phyloP scores from a whole-genome alignment of 176 grass and related monocot species.

The Oryza australiensis region DNA sequence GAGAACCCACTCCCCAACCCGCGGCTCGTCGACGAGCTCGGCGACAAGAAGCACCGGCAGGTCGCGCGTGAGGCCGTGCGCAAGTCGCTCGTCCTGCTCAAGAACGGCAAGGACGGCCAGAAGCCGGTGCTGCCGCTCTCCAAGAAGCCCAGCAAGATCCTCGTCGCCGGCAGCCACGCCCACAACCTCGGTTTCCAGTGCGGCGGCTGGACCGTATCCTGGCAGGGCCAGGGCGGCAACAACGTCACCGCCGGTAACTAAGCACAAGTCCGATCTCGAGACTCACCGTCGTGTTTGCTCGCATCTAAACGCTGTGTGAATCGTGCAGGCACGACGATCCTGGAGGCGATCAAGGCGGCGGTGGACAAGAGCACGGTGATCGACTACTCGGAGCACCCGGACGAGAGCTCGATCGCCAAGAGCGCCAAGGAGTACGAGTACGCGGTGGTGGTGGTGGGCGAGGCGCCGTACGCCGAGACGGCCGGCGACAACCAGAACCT shows the following conservation, averaged over 20 bases:
- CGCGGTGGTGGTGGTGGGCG: slow-evolving; percentile 59
- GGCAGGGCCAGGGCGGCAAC: slow-evolving; percentile 73
- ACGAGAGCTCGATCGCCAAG: slow-evolving; percentile 42
- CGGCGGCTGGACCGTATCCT: slow-evolving; percentile 70
- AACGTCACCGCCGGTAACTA: slow-evolving; percentile 63
- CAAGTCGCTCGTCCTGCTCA: slow-evolving; percentile 80
- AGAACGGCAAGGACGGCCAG: slow-evolving; percentile 57
- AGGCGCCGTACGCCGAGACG: slow-evolving; percentile 62
- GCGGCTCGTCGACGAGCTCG: slow-evolving; percentile 52
- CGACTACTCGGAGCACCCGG: slow-evolving; percentile 47
- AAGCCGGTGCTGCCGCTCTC: slow-evolving; percentile 49
- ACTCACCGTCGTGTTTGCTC: not conserved
- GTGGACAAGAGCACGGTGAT: slow-evolving; percentile 49
- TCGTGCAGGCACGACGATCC: slow-evolving; percentile 58
- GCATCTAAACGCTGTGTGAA: not conserved
- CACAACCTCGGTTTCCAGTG: slow-evolving; percentile 79
- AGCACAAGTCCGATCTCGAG: not conserved
- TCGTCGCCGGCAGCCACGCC: slow-evolving; percentile 70
- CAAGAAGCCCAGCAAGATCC: slow-evolving; percentile 68
- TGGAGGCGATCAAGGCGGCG: slow-evolving; percentile 54
- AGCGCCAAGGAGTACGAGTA: slow-evolving; percentile 49
- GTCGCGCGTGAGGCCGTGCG: slow-evolving; percentile 69
- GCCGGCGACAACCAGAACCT: slow-evolving; percentile 61
- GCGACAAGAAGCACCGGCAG: slow-evolving; percentile 59
- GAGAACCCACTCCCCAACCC: slow-evolving; percentile 70